phyloP scores from a whole-genome alignment of 306 rosid genomes.

The Biancaea sappan region DNA sequence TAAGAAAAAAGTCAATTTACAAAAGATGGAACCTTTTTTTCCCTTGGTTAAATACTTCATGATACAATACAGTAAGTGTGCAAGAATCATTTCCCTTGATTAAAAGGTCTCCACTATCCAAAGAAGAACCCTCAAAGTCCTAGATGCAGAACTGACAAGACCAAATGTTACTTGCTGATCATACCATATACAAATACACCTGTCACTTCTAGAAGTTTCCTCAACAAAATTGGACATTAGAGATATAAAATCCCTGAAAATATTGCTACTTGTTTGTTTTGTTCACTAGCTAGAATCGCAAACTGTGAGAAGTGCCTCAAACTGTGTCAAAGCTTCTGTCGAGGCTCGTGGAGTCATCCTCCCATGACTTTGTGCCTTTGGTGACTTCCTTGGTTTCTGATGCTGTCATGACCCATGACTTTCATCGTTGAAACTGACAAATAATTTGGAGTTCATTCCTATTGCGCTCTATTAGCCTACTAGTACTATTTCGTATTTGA shows the following conservation, averaged over 20 bases:
- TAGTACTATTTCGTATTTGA: too few species aligned
- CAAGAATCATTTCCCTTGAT: not conserved
- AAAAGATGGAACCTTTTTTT: not conserved
- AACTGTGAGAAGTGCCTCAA: too few species aligned
- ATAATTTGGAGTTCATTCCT: too few species aligned
- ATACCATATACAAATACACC: not conserved
- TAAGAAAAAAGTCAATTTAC: not conserved
- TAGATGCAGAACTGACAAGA: not conserved
- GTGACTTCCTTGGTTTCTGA: too few species aligned
- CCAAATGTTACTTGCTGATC: not conserved
- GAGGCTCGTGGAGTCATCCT: too few species aligned
- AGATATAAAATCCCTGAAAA: not conserved
- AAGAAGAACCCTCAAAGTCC: slow-evolving; percentile 8
- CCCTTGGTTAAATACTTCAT: not conserved
- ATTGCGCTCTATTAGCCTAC: too few species aligned
- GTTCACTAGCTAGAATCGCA: not conserved
- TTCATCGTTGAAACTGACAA: too few species aligned
- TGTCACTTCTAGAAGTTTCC: not conserved
- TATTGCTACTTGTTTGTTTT: not conserved
- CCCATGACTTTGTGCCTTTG: too few species aligned
- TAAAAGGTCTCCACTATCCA: too few species aligned
- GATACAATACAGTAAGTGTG: too few species aligned
- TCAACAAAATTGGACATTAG: slow-evolving; percentile 6
- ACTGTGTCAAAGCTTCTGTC: too few species aligned
- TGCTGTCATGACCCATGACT: too few species aligned